phyloP scores from a whole-genome alignment of 345 rosid species.

The Euphorbia lathyris region DNA sequence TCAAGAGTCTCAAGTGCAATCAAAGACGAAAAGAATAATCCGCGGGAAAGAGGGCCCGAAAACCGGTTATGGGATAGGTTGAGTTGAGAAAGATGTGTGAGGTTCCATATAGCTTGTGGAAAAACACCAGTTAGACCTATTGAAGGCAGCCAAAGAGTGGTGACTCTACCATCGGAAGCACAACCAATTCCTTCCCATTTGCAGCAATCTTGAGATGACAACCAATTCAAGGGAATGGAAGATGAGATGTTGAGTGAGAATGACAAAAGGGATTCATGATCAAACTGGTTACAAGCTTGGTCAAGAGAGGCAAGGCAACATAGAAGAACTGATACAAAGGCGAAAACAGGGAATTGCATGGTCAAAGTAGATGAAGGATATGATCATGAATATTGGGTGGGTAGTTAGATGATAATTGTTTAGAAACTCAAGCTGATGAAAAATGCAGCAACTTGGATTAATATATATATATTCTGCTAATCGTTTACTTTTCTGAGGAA shows the following conservation, averaged over 20 bases:
- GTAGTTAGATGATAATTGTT: too few relatives aligned
- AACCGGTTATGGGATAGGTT: slow-evolving; percentile 67
- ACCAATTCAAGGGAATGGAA: slow-evolving; percentile 47
- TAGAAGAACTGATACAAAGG: not conserved
- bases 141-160: slow-evolving; percentile 45
- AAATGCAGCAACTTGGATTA: not conserved
- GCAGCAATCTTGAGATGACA: slow-evolving; percentile 49
- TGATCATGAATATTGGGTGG: not conserved
- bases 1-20: slow-evolving; percentile 48
- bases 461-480: too few relatives aligned
- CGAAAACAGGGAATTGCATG: not conserved
- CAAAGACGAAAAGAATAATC: slow-evolving; percentile 37
- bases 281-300: slow-evolving; percentile 44
- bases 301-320: slow-evolving; percentile 16
- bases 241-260: slow-evolving; percentile 42
- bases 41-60: slow-evolving; percentile 46
- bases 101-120: slow-evolving; percentile 41
- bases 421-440: not conserved
- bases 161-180: slow-evolving; percentile 43
- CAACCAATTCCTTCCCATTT: slow-evolving; percentile 74
- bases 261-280: slow-evolving; percentile 43
- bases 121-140: slow-evolving; percentile 52
- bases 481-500: too few relatives aligned
- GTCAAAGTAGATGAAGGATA: not conserved
- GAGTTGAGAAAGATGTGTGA: slow-evolving; percentile 50